Conservation (phyloP, 2,329 filamentous ascomycete genomes). For the Chrysoporthe cubensis region DNA sequence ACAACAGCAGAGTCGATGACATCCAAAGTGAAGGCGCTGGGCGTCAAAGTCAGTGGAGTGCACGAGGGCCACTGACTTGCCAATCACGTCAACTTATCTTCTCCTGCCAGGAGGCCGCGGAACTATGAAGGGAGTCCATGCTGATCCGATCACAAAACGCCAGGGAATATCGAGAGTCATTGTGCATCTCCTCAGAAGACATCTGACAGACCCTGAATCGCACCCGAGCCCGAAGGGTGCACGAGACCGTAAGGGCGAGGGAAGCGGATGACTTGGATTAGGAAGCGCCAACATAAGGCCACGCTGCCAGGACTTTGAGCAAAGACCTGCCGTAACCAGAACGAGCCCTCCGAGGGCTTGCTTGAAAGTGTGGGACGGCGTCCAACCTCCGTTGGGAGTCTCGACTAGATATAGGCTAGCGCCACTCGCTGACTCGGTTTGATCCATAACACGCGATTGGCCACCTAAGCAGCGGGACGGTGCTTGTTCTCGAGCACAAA, state of each 20-base stretch:
- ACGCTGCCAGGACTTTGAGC: neutral
- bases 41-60: too few species aligned
- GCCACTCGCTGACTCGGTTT: neutral
- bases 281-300: neutral
- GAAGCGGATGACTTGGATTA: neutral
- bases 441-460: conserved; percentile 20
- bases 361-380: conserved; percentile 1
- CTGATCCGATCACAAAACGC: too few species aligned
- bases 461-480: neutral
- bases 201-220: too few species aligned
- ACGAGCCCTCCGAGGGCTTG: neutral
- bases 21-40: too few species aligned
- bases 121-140: too few species aligned
- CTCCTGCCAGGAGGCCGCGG: too few species aligned
- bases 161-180: too few species aligned
- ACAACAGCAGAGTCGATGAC: too few species aligned
- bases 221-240: neutral
- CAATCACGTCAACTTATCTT: too few species aligned
- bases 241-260: neutral
- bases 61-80: too few species aligned
- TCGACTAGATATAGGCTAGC: conserved; percentile 11
- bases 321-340: neutral
- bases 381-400: conserved; percentile 6
- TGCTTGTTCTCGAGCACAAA: neutral
- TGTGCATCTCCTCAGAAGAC: too few species aligned